phyloP scores from a whole-genome alignment of 1,284 basidiomycete genomes.

The Heterobasidion parviporum region DNA sequence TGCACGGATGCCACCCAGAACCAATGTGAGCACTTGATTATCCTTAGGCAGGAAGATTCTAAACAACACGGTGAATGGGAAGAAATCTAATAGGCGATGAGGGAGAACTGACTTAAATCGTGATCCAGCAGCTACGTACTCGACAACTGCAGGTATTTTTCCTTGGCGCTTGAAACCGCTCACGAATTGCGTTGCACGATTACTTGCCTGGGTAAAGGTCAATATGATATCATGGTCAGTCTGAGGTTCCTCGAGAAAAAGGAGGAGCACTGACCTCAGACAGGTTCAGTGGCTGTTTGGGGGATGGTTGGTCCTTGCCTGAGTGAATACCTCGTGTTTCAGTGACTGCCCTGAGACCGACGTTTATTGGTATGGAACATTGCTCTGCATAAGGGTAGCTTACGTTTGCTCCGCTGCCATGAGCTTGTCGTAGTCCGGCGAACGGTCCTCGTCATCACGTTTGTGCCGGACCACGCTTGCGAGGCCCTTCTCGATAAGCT shows the following conservation, averaged over 20 bases:
- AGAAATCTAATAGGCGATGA: background rate
- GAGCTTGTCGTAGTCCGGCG: conserved; percentile 89
- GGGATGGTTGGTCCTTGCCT: conserved; percentile 77
- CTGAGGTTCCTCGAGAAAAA: background rate
- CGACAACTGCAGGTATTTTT: conserved; percentile 78
- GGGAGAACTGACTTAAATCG: conserved; percentile 71
- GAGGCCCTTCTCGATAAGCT: conserved; percentile 88
- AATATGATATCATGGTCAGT: background rate
- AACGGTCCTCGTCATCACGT: conserved; percentile 92
- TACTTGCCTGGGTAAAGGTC: conserved; percentile 39
- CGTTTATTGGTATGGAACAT: background rate
- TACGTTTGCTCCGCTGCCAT: conserved; percentile 91
- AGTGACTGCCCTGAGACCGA: conserved; percentile 52
- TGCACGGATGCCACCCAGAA: conserved; percentile 80
- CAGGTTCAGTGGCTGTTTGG: conserved; percentile 73
- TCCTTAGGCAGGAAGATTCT: conserved; percentile 86
- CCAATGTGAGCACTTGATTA: conserved; percentile 84
- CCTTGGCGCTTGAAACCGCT: conserved; percentile 90
- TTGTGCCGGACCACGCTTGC: conserved; percentile 88
- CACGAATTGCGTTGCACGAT: conserved; percentile 78
- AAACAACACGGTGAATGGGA: background rate
- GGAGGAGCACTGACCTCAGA: conserved; percentile 55
- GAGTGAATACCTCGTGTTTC: conserved; percentile 89
- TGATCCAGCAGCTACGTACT: conserved; percentile 90
- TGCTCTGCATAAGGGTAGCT: background rate